Conservation (phyloP, 1,139 yeast species). For the Blastobotrys elegans region DNA sequence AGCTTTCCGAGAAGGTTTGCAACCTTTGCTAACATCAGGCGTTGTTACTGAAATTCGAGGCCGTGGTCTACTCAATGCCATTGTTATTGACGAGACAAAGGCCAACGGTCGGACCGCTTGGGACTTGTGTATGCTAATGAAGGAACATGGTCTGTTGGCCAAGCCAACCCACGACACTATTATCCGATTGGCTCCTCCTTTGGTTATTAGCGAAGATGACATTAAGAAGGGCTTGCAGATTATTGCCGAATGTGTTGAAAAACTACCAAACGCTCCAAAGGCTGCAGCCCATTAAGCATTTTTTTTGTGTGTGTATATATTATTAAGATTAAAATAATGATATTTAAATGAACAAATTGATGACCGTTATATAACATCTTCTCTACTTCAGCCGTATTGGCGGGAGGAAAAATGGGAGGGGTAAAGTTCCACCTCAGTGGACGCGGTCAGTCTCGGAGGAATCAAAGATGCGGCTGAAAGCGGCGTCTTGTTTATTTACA, state of each 20-base stretch:
- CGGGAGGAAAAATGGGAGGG: too few species aligned
- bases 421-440: too few species aligned
- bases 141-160: slow-evolving; percentile 83
- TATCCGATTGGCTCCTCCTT: slow-evolving; percentile 93
- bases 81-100: slow-evolving; percentile 80
- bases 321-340: too few species aligned
- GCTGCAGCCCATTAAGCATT: too few species aligned
- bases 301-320: too few species aligned
- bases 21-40: slow-evolving; percentile 54
- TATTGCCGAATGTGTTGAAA: slow-evolving; percentile 57
- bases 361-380: too few species aligned
- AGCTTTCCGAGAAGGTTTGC: slow-evolving; percentile 60
- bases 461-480: too few species aligned
- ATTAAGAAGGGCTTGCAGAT: slow-evolving; percentile 73
- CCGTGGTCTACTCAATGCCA: slow-evolving; percentile 81
- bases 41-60: slow-evolving; percentile 91
- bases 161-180: slow-evolving; percentile 97
- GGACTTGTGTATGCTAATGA: slow-evolving; percentile 91
- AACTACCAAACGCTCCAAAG: slow-evolving; percentile 41
- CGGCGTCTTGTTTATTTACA: too few species aligned
- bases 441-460: too few species aligned
- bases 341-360: too few species aligned
- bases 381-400: too few species aligned
- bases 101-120: slow-evolving; percentile 92
- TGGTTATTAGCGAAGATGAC: slow-evolving; percentile 85